phyloP scores from a whole-genome alignment of 2,329 filamentous ascomycete genomes.

The Cladorrhinum sp. region DNA sequence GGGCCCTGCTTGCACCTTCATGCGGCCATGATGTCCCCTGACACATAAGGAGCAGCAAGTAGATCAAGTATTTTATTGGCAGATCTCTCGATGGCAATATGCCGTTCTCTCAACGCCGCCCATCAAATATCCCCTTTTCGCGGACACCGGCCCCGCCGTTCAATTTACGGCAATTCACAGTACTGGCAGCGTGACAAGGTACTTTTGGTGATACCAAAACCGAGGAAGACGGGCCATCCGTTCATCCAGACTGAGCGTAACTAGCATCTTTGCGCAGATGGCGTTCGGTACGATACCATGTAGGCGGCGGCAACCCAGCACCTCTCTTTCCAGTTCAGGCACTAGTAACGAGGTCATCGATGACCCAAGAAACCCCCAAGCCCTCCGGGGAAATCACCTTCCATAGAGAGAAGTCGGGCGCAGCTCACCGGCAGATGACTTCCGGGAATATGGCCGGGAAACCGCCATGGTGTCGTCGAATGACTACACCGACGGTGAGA shows the following conservation, averaged over 20 bases:
- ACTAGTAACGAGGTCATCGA: neutral
- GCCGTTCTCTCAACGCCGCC: neutral
- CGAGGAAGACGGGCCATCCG: too few relatives aligned
- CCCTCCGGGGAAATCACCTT: neutral
- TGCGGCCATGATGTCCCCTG: neutral
- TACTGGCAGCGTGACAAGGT: neutral
- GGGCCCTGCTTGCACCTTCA: neutral
- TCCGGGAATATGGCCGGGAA: neutral
- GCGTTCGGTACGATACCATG: too few relatives aligned
- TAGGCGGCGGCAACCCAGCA: too few relatives aligned
- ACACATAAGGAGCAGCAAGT: neutral
- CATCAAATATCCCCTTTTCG: neutral
- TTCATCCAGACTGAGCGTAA: too few relatives aligned
- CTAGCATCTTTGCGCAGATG: too few relatives aligned
- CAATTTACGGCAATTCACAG: neutral
- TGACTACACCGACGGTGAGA: slow-evolving; percentile 1
- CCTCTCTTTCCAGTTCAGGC: too few relatives aligned
- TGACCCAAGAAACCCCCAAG: neutral
- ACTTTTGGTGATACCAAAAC: too few relatives aligned
- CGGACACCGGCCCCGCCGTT: neutral
- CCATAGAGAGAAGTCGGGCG: neutral
- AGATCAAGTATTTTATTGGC: neutral
- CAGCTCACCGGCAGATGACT: neutral
- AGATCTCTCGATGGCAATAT: neutral
- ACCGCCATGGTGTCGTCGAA: neutral